Conservation (phyloP, 2,329 filamentous ascomycete genomes). For the Fusarium nematophilum region DNA sequence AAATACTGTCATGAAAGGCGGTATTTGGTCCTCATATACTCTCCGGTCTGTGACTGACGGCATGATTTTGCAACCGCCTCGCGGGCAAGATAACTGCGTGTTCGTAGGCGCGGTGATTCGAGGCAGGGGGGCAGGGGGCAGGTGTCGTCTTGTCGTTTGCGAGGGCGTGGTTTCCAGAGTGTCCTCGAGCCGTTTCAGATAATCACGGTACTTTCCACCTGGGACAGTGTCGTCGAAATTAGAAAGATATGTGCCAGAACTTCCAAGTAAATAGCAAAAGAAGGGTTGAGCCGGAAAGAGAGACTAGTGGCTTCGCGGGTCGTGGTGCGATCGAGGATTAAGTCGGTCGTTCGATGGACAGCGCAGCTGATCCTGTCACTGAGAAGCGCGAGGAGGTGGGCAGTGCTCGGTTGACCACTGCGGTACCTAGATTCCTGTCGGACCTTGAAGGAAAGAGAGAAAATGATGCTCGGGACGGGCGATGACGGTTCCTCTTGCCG, state of each 20-base stretch:
- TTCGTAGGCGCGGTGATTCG: slow-evolving; percentile 6
- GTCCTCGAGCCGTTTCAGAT: slow-evolving; percentile 17
- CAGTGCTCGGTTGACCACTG: slow-evolving; percentile 23
- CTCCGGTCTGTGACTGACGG: slow-evolving; percentile 70
- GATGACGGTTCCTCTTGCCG: slow-evolving; percentile 12
- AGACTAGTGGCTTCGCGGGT: slow-evolving; percentile 41
- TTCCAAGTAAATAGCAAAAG: slow-evolving; percentile 23
- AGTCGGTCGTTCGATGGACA: slow-evolving; percentile 42
- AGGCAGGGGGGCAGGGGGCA: slow-evolving; percentile 3
- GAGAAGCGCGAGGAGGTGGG: slow-evolving; percentile 27
- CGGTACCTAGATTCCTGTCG: slow-evolving; percentile 15
- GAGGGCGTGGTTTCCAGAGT: slow-evolving; percentile 11
- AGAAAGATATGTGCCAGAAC: slow-evolving; percentile 34
- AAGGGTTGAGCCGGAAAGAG: slow-evolving; percentile 14
- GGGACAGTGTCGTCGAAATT: slow-evolving; percentile 38
- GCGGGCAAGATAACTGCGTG: slow-evolving; percentile 8
- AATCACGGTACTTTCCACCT: slow-evolving; percentile 34
- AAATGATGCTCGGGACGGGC: slow-evolving; percentile 21
- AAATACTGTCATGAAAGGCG: slow-evolving; percentile 81
- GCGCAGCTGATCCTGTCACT: slow-evolving; percentile 46
- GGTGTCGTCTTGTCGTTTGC: slow-evolving; percentile 11
- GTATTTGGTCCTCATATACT: slow-evolving; percentile 76
- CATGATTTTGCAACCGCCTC: slow-evolving; percentile 57
- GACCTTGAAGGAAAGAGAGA: slow-evolving; percentile 16
- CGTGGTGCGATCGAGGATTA: slow-evolving; percentile 31